These are phyloP conservation scores for Paralagenidium karlingii DNA, from an alignment of 352 stramenopile species.

Conservation along the genomic window DNA sequence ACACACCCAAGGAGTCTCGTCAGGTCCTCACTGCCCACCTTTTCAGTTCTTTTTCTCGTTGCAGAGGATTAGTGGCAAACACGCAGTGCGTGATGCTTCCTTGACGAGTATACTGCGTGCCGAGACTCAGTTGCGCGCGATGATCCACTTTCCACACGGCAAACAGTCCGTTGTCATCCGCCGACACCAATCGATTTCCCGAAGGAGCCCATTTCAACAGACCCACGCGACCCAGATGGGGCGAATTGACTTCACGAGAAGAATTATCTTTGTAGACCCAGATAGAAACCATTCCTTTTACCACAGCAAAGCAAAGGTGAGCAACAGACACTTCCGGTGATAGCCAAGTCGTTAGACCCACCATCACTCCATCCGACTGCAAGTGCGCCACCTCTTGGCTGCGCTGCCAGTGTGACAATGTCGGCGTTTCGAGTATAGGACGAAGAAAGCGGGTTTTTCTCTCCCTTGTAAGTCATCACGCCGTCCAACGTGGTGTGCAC, in stretches of 20 bases:
- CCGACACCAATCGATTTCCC: conserved; percentile 82
- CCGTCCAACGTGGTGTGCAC: not conserved
- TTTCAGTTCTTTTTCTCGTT: conserved; percentile 25
- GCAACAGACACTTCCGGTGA: conserved; percentile 2
- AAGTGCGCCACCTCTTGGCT: conserved; percentile 64
- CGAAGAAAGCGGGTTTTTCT: conserved; percentile 40
- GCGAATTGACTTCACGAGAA: conserved; percentile 67
- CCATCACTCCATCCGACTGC: conserved; percentile 77
- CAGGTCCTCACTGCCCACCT: conserved; percentile 15
- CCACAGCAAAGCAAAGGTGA: not conserved
- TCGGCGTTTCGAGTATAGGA: conserved; percentile 50
- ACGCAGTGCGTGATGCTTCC: conserved; percentile 79
- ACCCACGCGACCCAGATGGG: conserved; percentile 63
- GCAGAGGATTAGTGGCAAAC: conserved; percentile 46
- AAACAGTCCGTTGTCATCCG: conserved; percentile 75
- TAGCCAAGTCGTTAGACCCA: conserved; percentile 5
- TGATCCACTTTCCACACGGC: conserved; percentile 81
- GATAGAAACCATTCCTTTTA: conserved; percentile 63
- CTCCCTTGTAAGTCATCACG: conserved; percentile 20
- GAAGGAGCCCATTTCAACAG: conserved; percentile 78
- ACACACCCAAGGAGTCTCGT: too few relatives aligned
- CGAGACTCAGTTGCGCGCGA: conserved; percentile 59
- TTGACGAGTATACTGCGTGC: conserved; percentile 77
- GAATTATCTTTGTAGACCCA: conserved; percentile 65
- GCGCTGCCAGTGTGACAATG: conserved; percentile 78